Evolutionary conservation across 2,329 filamentous ascomycete genomes (phyloP), one percentile per base, ranked within the genome.

Genomic region (Nemania diffusa): DNA sequence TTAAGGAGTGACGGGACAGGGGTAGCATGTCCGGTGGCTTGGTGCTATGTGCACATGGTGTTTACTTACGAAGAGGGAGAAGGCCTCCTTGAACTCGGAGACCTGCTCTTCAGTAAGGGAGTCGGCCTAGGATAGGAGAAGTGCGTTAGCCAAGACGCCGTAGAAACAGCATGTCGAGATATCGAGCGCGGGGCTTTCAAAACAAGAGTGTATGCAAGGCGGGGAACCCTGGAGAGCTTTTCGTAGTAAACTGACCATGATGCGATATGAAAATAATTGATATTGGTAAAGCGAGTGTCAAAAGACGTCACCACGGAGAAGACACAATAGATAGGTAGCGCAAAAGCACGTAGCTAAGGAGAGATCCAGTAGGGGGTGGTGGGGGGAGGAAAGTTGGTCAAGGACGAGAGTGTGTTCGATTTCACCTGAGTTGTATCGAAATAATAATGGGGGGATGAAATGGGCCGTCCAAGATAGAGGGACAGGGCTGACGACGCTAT

Each of bases 71-170:
- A 99, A 99, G 74, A 99, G 93, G 82, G 96, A 99, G 86, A 99
- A 99, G 63, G 96, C 96, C 87, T 99, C 96, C 92, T 98, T 99
- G 88, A 98, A 99, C 87, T 99, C 96, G 81, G 96, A 98, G 82
- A 99, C 96, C 89, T 99, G 96, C 87, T 99, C 96, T 88, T 99
- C 96, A 77, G 96, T 98, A 80, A 99, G 91, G 83, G 95, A 95
- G 82, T 99, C 96, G 82, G 95, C 95, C 95, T 98, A 81, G 53
- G 50, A 51, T 13, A 42, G 65, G 50, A 53, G 62, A 34, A 63
- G 20, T 29, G 40, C 13, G 73, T 76, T 70, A 76, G 75, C 67
- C 57, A 64, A 56, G 60, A 61, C 40, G 58, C 46, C 37, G 57
- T 32, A 55, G 6, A 32, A 61, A 64, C 29, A 37, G 63, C 42